Evolutionary conservation across 139 green algal species (phyloP).

Genomic region (Chlamydomonas incerta): DNA sequence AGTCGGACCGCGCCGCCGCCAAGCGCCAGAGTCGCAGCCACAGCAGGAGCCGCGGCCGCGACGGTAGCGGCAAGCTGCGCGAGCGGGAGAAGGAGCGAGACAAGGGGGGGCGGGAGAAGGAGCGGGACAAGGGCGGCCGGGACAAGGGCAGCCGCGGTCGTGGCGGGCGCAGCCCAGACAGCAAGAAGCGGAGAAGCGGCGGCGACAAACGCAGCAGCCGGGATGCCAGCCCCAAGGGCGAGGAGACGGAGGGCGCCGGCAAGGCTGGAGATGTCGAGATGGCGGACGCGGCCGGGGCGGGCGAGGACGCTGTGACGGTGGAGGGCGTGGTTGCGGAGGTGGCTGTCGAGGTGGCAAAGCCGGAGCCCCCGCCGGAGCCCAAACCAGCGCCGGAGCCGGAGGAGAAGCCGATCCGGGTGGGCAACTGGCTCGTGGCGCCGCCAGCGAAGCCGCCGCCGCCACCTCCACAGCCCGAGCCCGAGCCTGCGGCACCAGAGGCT

Average conservation of each 20-base stretch:
- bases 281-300: not conserved
- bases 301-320: not conserved
- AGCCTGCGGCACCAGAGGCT: not conserved
- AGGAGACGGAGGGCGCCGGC: not conserved
- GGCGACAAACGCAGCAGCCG: not conserved
- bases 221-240: not conserved
- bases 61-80: not conserved
- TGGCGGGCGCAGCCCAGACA: not conserved
- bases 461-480: not conserved
- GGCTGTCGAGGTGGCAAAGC: not conserved
- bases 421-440: not conserved
- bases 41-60: not conserved
- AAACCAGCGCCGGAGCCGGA: not conserved
- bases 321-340: not conserved
- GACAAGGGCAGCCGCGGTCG: not conserved
- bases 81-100: not conserved
- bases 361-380: not conserved
- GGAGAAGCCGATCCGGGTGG: not conserved
- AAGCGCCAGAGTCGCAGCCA: constrained; percentile 7
- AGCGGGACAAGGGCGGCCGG: not conserved
- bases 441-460: no score
- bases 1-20: not conserved
- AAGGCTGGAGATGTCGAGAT: not conserved
- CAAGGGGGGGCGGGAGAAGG: not conserved
- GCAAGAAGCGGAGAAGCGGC: not conserved